A percentile compares a stretch with the other conserved stretches of the same genome.
Evolutionary conservation across 768 basidiomycete species (phyloP).

Genomic region (Leucocoprinus sp.): DNA sequence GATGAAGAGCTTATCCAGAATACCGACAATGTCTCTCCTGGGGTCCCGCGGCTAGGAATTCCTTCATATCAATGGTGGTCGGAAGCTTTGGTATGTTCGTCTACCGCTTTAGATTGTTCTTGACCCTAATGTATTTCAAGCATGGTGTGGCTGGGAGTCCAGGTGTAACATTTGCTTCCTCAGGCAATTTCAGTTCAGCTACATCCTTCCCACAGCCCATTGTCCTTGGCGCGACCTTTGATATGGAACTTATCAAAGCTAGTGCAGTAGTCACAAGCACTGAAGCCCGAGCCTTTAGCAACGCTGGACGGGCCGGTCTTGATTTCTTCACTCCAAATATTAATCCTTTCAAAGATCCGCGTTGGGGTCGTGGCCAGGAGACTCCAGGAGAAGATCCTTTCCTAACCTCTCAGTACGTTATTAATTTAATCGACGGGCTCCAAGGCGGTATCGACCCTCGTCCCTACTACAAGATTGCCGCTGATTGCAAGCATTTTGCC

Average conservation of each 20-base stretch:
- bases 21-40: slow-evolving; percentile 40
- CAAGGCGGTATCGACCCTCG: slow-evolving; percentile 50
- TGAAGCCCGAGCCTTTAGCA: slow-evolving; percentile 53
- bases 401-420: slow-evolving; percentile 44
- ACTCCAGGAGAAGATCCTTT: slow-evolving; percentile 56
- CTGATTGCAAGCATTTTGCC: slow-evolving; percentile 55
- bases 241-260: slow-evolving; percentile 41
- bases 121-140: slow-evolving; percentile 19
- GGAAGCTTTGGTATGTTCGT: slow-evolving; percentile 40
- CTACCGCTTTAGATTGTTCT: neutral
- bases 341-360: slow-evolving; percentile 53
- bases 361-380: slow-evolving; percentile 57
- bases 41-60: slow-evolving; percentile 45
- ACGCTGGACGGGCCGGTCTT: slow-evolving; percentile 41
- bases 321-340: slow-evolving; percentile 54
- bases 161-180: slow-evolving; percentile 39
- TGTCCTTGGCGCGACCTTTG: slow-evolving; percentile 45
- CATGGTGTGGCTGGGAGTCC: slow-evolving; percentile 49
- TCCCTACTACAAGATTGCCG: slow-evolving; percentile 41
- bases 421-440: slow-evolving; percentile 43
- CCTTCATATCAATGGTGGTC: slow-evolving; percentile 56
- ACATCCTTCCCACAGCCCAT: slow-evolving; percentile 56
- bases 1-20: slow-evolving; percentile 43
- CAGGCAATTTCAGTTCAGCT: slow-evolving; percentile 47
- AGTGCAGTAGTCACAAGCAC: slow-evolving; percentile 45